Percentiles rank a stretch among this genome's conserved stretches.
phyloP scores from a whole-genome alignment of 192 early-diverging fungal species.

The Allomyces javanicus region DNA sequence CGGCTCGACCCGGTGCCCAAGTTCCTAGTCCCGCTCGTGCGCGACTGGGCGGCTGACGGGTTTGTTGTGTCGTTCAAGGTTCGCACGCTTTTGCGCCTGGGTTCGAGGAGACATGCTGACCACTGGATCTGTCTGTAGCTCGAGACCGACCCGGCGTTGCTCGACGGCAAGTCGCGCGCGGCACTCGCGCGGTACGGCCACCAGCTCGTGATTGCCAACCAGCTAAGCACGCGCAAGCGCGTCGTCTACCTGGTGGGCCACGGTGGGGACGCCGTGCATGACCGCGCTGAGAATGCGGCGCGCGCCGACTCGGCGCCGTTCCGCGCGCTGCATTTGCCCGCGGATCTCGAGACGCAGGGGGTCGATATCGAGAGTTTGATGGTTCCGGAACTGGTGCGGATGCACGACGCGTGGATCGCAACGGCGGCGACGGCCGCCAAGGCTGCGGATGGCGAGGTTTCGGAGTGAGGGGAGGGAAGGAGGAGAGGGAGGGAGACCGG shows the following conservation, averaged over 20 bases:
- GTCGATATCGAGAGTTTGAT: conserved; percentile 56
- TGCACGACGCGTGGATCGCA: conserved; percentile 48
- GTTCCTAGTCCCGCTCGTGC: conserved; percentile 79
- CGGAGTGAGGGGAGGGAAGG: too few species aligned
- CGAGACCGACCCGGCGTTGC: conserved; percentile 69
- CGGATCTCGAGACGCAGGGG: conserved; percentile 24
- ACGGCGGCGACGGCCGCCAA: too few species aligned
- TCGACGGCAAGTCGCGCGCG: conserved; percentile 59
- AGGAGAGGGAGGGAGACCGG: too few species aligned
- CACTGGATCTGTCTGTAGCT: conserved; percentile 18
- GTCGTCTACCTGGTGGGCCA: conserved; percentile 48
- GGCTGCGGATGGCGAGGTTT: too few species aligned
- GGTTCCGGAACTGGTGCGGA: conserved; percentile 41
- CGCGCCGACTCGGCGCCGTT: conserved; percentile 16
- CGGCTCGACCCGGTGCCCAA: conserved; percentile 94
- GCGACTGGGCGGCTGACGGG: conserved; percentile 64
- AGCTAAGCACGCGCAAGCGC: conserved; percentile 70
- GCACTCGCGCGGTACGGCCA: conserved; percentile 77
- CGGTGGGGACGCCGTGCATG: conserved; percentile 12
- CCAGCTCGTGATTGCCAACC: conserved; percentile 92
- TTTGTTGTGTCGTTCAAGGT: conserved; percentile 97
- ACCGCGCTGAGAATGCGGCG: neutral
- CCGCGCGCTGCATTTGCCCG: conserved; percentile 12
- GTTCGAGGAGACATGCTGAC: neutral
- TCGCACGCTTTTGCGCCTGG: conserved; percentile 3